Conservation (phyloP, 1,139 yeast species). For the Debaryomyces psychrophilus region DNA sequence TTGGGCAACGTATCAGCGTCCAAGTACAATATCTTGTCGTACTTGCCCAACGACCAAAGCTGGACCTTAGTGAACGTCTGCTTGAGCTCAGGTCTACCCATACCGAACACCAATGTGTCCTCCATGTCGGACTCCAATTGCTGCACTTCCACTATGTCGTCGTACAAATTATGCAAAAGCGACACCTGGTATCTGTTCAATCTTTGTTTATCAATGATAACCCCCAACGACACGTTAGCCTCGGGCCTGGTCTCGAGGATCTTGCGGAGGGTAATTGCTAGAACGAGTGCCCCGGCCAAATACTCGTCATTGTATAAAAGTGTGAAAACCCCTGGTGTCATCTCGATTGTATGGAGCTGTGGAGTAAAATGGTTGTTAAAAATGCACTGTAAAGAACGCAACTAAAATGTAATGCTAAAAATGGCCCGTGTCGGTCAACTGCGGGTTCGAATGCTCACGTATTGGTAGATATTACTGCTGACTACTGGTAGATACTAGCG, state of each 20-base stretch:
- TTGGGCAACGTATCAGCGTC: slow-evolving; percentile 84
- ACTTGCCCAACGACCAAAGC: slow-evolving; percentile 63
- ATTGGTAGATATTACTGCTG: too few species aligned
- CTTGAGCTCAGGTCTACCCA: slow-evolving; percentile 76
- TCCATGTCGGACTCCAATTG: slow-evolving; percentile 31
- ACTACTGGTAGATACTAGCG: too few species aligned
- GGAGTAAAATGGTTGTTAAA: slow-evolving; percentile 8
- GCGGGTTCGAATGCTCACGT: neutral
- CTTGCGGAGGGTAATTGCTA: slow-evolving; percentile 47
- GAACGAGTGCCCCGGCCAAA: slow-evolving; percentile 74
- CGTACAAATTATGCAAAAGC: slow-evolving; percentile 31
- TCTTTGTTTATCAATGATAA: slow-evolving; percentile 36
- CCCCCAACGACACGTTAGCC: slow-evolving; percentile 28
- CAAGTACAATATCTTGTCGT: slow-evolving; percentile 66
- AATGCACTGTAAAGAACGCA: neutral
- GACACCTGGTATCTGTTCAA: slow-evolving; percentile 33
- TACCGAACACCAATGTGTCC: slow-evolving; percentile 32
- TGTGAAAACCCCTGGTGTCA: slow-evolving; percentile 62
- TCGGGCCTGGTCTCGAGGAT: slow-evolving; percentile 19
- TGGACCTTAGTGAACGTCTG: slow-evolving; percentile 73
- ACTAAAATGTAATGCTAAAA: neutral
- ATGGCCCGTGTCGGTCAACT: neutral
- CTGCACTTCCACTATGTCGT: slow-evolving; percentile 35
- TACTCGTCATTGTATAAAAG: slow-evolving; percentile 67
- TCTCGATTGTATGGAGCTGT: slow-evolving; percentile 5